Evolutionary conservation across 129 eudicot genomes (phyloP).

Genomic region (Lactuca sativa): DNA sequence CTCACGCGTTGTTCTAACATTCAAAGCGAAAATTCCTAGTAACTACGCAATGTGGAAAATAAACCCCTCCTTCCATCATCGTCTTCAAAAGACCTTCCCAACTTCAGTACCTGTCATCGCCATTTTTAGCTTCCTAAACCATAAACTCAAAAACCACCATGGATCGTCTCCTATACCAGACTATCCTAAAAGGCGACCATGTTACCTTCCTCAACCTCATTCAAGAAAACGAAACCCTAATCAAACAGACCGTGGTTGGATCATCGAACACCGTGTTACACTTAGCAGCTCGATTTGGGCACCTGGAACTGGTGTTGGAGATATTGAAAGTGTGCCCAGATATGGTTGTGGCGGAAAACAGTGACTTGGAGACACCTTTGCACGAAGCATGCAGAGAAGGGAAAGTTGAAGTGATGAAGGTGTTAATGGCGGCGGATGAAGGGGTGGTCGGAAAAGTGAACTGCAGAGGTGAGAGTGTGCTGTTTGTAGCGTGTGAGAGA

Average conservation of each 20-base stretch:
- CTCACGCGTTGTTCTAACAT: neutral
- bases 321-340: conserved; percentile 37
- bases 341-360: conserved; percentile 41
- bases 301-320: conserved; percentile 35
- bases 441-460: conserved; percentile 44
- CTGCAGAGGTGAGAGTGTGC: conserved; percentile 42
- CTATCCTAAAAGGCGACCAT: conserved; percentile 40
- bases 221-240: conserved; percentile 24
- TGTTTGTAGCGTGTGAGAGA: conserved; percentile 48
- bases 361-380: conserved; percentile 48
- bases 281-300: conserved; percentile 60
- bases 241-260: conserved; percentile 21
- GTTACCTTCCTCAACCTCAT: conserved; percentile 31
- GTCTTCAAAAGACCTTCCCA: neutral
- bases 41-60: conserved; percentile 18
- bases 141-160: conserved; percentile 20
- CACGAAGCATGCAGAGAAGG: conserved; percentile 64
- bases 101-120: conserved; percentile 1
- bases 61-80: conserved; percentile 9
- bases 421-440: conserved; percentile 31
- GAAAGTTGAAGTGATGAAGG: conserved; percentile 29
- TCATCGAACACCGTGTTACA: conserved; percentile 49
- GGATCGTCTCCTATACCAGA: conserved; percentile 41
- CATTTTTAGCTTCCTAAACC: neutral
- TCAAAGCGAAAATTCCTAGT: conserved; percentile 17